These are phyloP conservation scores for Penicillium longicatenatum DNA, from an alignment of 495 filamentous ascomycete genomes.

Conservation along the genomic window DNA sequence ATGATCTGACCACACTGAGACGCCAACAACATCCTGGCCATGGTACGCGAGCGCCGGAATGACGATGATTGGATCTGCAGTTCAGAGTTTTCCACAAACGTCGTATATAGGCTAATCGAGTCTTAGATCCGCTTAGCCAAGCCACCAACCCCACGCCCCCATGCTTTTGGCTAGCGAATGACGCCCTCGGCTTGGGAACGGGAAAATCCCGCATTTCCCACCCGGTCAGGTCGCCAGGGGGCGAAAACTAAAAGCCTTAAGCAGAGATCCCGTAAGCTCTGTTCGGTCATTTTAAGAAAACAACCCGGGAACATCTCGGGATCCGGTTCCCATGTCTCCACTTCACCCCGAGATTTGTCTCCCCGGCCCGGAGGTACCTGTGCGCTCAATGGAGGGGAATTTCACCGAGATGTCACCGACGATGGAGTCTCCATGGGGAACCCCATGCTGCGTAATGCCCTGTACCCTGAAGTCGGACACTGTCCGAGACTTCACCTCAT, in stretches of 20 bases:
- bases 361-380: conserved; percentile 5
- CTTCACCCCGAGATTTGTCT: conserved; percentile 7
- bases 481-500: conserved; percentile 15
- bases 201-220: conserved; percentile 18
- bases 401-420: conserved; percentile 30
- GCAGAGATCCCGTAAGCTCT: conserved; percentile 6
- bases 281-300: conserved; percentile 1
- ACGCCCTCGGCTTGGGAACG: conserved; percentile 17
- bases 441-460: conserved; percentile 6
- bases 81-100: not conserved
- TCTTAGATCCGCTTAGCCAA: conserved; percentile 1
- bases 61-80: not conserved
- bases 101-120: conserved; percentile 4
- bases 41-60: not conserved
- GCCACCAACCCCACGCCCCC: conserved; percentile 4
- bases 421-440: conserved; percentile 27
- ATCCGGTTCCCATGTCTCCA: conserved; percentile 16
- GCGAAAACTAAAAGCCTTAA: not conserved
- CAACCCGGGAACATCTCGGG: conserved; percentile 10
- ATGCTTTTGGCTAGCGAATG: conserved; percentile 16
- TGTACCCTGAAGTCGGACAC: conserved; percentile 5
- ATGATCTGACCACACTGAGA: not conserved
- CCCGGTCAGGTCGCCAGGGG: not conserved
- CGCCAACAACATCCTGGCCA: not conserved
- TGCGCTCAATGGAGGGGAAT: conserved; percentile 11